Evolutionary conservation across 441 rosid species (phyloP), one percentile per base, ranked within the genome.

Genomic region (Macaranga tanarius): DNA sequence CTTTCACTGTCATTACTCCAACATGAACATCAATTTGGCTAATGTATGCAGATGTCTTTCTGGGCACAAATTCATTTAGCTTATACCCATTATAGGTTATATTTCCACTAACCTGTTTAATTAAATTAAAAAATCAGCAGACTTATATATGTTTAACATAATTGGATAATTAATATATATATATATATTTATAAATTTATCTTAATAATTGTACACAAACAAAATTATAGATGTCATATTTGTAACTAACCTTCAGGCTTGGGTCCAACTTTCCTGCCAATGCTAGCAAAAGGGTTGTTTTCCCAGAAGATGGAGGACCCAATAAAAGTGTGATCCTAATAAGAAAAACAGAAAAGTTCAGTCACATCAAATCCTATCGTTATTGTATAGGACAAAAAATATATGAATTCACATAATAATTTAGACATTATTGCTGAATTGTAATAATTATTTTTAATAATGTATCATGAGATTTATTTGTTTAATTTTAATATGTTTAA

Each of bases 181-280:
- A n/a, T n/a, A n/a, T n/a, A n/a, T n/a, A n/a, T n/a, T n/a, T n/a
- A n/a, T n/a, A n/a, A n/a, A n/a, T n/a, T n/a, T n/a, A n/a, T n/a
- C n/a, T n/a, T n/a, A n/a, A n/a, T n/a, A n/a, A n/a, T n/a, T n/a
- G n/a, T n/a, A n/a, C n/a, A n/a, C n/a, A n/a, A n/a, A n/a, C n/a
- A n/a, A n/a, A n/a, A n/a, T n/a, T n/a, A n/a, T n/a, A n/a, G n/a
- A n/a, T n/a, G n/a, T n/a, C n/a, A n/a, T n/a, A n/a, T n/a, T n/a
- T n/a, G n/a, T n/a, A n/a, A n/a, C n/a, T 20, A 31, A 87, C 88
- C 78, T 84, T 81, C 26, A 93, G 77, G 62, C 76, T 75, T 9
- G 83, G 83, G 84, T 91, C 93, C 72, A 91, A 81, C 71, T 87
- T 91, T 20, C 82, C 82, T 2, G 82, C 79, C 51, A 79, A 38